Evolutionary conservation across 2,329 filamentous ascomycete genomes (phyloP).

Genomic region (Cladosporium sp.): DNA sequence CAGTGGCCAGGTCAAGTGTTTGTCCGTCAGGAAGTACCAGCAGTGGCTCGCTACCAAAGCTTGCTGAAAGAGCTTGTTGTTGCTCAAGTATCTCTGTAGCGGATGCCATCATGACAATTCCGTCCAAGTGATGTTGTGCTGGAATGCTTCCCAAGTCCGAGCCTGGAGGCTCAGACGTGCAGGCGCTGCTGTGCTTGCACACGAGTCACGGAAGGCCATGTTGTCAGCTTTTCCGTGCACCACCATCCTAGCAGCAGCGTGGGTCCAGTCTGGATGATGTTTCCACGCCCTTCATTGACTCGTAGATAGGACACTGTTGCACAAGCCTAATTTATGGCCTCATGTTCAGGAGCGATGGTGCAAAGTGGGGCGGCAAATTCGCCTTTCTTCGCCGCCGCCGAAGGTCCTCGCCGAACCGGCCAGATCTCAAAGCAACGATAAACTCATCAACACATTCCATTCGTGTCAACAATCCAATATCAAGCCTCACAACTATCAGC

Average conservation of each 20-base stretch:
- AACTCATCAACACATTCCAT: neutral
- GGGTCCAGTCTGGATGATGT: neutral
- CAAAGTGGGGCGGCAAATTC: neutral
- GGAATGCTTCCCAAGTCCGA: neutral
- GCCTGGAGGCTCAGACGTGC: neutral
- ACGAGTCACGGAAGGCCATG: neutral
- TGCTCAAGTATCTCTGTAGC: neutral
- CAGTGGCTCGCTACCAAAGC: conserved; percentile 5
- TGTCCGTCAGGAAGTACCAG: conserved; percentile 16
- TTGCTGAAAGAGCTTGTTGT: neutral
- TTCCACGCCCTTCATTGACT: neutral
- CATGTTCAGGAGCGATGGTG: neutral
- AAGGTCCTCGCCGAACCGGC: neutral
- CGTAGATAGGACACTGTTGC: neutral
- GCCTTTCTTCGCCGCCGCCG: conserved; percentile 2
- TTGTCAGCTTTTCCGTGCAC: neutral
- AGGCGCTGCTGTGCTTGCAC: neutral
- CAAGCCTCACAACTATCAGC: neutral
- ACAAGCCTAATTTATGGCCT: neutral
- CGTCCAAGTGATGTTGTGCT: neutral
- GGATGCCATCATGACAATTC: neutral
- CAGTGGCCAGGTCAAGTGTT: conserved; percentile 9
- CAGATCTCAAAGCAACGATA: neutral
- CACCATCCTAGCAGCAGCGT: neutral
- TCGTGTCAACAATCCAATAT: neutral